These are phyloP conservation scores for Hexamita inflata DNA, from an alignment of 208 protist species.

Conservation along the genomic window DNA sequence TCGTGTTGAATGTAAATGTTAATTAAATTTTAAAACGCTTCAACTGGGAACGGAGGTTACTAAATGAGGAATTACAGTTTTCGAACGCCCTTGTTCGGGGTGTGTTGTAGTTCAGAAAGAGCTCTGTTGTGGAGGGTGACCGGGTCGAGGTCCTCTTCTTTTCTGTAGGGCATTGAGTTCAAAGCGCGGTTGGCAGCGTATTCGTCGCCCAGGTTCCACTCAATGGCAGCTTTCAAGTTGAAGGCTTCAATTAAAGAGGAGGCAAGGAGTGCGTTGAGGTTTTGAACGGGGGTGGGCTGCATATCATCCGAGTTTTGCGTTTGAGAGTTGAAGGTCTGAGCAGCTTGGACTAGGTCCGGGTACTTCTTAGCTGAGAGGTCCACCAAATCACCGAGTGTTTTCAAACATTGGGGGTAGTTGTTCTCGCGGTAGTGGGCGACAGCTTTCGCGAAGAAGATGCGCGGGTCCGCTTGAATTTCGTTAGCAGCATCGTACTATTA, in stretches of 20 bases:
- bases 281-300: neutral
- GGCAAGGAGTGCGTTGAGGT: neutral
- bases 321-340: neutral
- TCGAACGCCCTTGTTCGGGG: neutral
- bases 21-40: conserved; percentile 21
- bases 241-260: conserved; percentile 12
- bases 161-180: neutral
- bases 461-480: conserved; percentile 12
- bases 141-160: conserved; percentile 9
- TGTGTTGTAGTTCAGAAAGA: neutral
- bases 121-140: conserved; percentile 20
- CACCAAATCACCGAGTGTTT: conserved; percentile 15
- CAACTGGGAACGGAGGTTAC: conserved; percentile 10
- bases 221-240: conserved; percentile 6
- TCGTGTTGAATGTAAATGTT: conserved; percentile 23
- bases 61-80: conserved; percentile 17
- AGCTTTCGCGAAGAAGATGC: conserved; percentile 14
- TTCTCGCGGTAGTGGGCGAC: conserved; percentile 14
- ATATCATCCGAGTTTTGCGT: neutral
- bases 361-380: neutral
- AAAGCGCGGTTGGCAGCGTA: neutral
- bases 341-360: conserved; percentile 1
- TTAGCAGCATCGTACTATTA: neutral
- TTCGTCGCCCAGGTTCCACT: conserved; percentile 26
- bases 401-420: conserved; percentile 24